phyloP scores from a whole-genome alignment of 495 filamentous ascomycete genomes.

The Neurospora pannonica region DNA sequence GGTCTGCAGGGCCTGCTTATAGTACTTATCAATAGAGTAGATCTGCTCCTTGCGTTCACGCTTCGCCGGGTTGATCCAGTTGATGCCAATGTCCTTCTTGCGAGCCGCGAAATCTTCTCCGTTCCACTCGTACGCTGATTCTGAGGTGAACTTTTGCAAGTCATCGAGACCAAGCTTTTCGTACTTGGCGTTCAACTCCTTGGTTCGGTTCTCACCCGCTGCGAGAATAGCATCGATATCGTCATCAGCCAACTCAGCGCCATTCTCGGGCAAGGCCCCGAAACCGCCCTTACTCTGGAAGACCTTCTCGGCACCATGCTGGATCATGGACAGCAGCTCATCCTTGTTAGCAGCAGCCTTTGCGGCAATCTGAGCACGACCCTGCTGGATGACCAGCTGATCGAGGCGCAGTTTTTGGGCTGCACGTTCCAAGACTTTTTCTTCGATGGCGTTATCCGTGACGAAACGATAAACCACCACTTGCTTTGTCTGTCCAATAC shows the following conservation, averaged over 20 bases:
- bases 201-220: slow-evolving; percentile 82
- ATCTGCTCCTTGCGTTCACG: slow-evolving; percentile 96
- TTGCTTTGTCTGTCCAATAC: slow-evolving; percentile 98
- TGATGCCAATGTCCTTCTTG: slow-evolving; percentile 90
- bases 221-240: slow-evolving; percentile 83
- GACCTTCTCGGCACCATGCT: slow-evolving; percentile 92
- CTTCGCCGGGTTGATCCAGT: slow-evolving; percentile 98
- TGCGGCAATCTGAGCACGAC: slow-evolving; percentile 81
- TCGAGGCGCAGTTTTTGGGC: slow-evolving; percentile 96
- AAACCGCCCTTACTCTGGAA: slow-evolving; percentile 61
- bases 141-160: slow-evolving; percentile 92
- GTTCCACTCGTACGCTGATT: slow-evolving; percentile 98
- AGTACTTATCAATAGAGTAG: slow-evolving; percentile 99
- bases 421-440: slow-evolving; percentile 94
- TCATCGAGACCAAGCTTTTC: slow-evolving; percentile 98
- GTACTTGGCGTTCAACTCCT: slow-evolving; percentile 82
- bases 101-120: slow-evolving; percentile 85
- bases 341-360: slow-evolving; percentile 89
- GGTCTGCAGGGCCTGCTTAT: slow-evolving; percentile 80
- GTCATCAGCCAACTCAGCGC: slow-evolving; percentile 62
- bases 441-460: slow-evolving; percentile 96
- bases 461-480: slow-evolving; percentile 94
- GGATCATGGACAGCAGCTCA: slow-evolving; percentile 94
- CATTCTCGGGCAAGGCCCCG: slow-evolving; percentile 46
- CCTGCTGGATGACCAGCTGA: slow-evolving; percentile 98